Base-by-base conservation (phyloP, 2,329 filamentous ascomycete species). In the Aspergillus sp. region DNA sequence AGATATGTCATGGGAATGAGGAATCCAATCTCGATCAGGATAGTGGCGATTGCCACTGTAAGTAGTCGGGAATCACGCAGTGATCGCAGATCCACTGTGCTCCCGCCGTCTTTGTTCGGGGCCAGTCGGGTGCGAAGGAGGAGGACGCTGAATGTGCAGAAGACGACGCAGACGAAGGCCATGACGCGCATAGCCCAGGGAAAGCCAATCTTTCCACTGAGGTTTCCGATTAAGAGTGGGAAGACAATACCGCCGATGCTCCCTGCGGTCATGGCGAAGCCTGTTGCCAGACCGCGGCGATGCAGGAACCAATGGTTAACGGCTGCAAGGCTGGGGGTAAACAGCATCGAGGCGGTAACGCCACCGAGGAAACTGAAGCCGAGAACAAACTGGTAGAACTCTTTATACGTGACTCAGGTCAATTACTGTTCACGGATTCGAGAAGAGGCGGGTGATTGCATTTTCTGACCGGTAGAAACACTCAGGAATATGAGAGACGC, bases 1-100 rank as follows among this genome's bases (percentile, higher is more conserved):
- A 69, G 50, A 45, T 69, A 69, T 9, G 62, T 61, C 32, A 60
- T 52, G 0, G 65, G 66, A 10, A 68, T 60, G 40, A 67, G 66
- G 8, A 66, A 58, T 0, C 59, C 65, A 43, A 64, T 62, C 46
- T 67, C 64, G n/a, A 65, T 58, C 5, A 67, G 55, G 42, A 65
- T 65, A 2, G 66, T 49, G 0, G 62, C 63, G 3, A 56, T 28
- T 0, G 59, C 64, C 0, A 61, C 65, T 1, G 49, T 45, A 0
- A 57, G 57, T 27, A 57, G 62, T 7, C 49, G 50, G n/a, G 48
- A 8, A 38, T 65, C 61, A 3, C 27, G 43, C 1, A 65, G 45
- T 2, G 59, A 51, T 3, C 39, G 50, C 10, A 65, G 51, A 34
- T 61, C 57, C 10, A 58, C 42, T 0, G 48, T 46, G n/a, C 49